A percentile compares a stretch with the other conserved stretches of the same genome.
Evolutionary conservation across 2,329 filamentous ascomycete species (phyloP).

Genomic region (Neofusicoccum ribis): DNA sequence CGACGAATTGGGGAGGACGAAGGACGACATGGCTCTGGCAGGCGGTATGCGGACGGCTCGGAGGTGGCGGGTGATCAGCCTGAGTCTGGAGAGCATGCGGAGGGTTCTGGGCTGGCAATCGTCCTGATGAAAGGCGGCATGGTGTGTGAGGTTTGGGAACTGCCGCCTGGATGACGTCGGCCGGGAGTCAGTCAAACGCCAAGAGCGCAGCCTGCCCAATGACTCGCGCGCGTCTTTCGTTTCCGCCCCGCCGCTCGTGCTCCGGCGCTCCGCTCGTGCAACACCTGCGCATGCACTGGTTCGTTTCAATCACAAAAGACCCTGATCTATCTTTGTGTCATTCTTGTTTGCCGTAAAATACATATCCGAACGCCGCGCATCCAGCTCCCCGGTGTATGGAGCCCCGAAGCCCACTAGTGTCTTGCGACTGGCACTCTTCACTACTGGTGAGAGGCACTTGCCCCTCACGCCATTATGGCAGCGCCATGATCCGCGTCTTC

Average conservation of each 20-base stretch:
- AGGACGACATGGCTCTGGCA: conserved; percentile 41
- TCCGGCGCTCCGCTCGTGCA: no score
- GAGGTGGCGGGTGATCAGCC: conserved; percentile 10
- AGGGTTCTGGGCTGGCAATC: neutral
- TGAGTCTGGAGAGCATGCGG: conserved; percentile 22
- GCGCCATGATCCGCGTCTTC: neutral
- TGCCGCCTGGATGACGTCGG: neutral
- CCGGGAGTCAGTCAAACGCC: neutral
- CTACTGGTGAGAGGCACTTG: no score
- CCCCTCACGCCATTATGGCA: neutral
- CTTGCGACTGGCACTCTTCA: no score
- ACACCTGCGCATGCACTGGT: no score
- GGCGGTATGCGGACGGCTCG: neutral
- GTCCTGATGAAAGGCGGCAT: neutral
- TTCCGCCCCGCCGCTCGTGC: neutral
- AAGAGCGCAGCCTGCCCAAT: neutral
- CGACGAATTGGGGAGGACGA: conserved; percentile 39
- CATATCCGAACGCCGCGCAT: no score
- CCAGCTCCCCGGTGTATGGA: no score
- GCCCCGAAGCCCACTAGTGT: no score
- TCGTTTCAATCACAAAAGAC: no score
- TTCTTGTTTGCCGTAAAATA: no score
- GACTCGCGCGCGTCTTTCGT: neutral
- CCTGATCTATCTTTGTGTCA: no score
- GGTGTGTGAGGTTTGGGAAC: neutral